Evolutionary conservation across 176 grass and related monocot species (phyloP), one percentile per base, ranked within the genome.

Genomic region (Tuctoria greenei): DNA sequence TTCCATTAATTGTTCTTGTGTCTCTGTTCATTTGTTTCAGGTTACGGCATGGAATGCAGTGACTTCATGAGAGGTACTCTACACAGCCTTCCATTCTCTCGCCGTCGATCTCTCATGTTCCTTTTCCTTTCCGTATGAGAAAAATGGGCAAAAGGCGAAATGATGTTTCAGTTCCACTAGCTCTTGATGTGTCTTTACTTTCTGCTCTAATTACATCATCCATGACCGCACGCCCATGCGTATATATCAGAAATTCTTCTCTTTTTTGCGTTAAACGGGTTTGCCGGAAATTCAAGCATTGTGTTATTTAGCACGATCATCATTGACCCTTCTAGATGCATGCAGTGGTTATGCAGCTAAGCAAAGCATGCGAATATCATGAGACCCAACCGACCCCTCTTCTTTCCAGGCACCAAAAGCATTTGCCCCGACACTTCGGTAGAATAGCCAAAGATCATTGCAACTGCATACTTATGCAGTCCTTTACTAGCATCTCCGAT

Each of bases 21-120:
- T 72, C 57, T n/a, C 24, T 23, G 49, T 62, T 47, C 31, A 42
- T 66, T 61, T 66, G 16, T 13, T 79, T 74, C 88, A 98, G 91
- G 91, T 14, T 98, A 98, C 52, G 95, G 95, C 66, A 89, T 94
- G 91, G 95, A 98, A 43, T 94, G 91, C 82, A 94, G 91, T 28
- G 69, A 71, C 25, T 98, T 94, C 82, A 98, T 98, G 95, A 94
- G 63, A 92, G 95, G 88, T 93, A 87, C 26, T 51, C 5, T 3
- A 51, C 47, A 51, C 15, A 45, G 58, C 58, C 20, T 43, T 45
- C 67, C 15, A 9, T 49, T n/a, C 7, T 62, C 58, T 21, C 76
- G 8, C 0, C 59, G 45, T 67, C 50, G 21, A 11, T 28, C 7
- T 49, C 28, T 52, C 17, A 4, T 1, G 8, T 51, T 9, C 6